phyloP scores from a whole-genome alignment of 176 grass and related monocot species.

The Raddia guianensis region DNA sequence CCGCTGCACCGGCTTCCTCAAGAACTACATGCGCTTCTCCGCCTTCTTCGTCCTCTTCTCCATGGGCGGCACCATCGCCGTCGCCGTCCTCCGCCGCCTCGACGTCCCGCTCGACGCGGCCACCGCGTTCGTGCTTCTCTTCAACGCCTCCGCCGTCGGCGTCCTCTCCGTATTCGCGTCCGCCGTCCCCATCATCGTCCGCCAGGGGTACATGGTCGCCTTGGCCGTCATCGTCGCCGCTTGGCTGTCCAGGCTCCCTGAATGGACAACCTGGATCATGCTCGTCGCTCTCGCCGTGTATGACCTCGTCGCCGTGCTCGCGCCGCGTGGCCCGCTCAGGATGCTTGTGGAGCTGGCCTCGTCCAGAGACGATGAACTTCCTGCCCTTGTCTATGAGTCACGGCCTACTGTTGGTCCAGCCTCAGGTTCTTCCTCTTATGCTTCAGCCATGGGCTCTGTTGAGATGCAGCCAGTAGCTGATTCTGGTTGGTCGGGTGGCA shows the following conservation, averaged over 20 bases:
- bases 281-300: constrained; percentile 87
- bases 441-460: constrained; percentile 54
- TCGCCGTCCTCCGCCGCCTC: constrained; percentile 62
- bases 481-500: neutral
- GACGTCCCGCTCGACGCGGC: constrained; percentile 68
- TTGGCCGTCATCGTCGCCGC: constrained; percentile 88
- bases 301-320: constrained; percentile 86
- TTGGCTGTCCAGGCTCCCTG: constrained; percentile 83
- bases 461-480: constrained; percentile 61
- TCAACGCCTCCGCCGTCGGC: constrained; percentile 76
- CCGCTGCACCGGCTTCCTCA: constrained; percentile 90
- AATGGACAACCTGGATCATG: constrained; percentile 97
- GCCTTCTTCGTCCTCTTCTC: constrained; percentile 95
- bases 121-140: constrained; percentile 66
- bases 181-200: constrained; percentile 78
- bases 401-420: constrained; percentile 54
- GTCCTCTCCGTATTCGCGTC: constrained; percentile 81
- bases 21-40: constrained; percentile 95
- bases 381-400: constrained; percentile 87
- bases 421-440: constrained; percentile 46
- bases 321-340: constrained; percentile 75
- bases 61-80: constrained; percentile 82
- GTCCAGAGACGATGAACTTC: constrained; percentile 88
- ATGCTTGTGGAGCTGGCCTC: constrained; percentile 95
- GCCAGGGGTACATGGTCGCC: constrained; percentile 86